Conservation (phyloP, 2,329 filamentous ascomycete species). For the Trichophaea hybrida region DNA sequence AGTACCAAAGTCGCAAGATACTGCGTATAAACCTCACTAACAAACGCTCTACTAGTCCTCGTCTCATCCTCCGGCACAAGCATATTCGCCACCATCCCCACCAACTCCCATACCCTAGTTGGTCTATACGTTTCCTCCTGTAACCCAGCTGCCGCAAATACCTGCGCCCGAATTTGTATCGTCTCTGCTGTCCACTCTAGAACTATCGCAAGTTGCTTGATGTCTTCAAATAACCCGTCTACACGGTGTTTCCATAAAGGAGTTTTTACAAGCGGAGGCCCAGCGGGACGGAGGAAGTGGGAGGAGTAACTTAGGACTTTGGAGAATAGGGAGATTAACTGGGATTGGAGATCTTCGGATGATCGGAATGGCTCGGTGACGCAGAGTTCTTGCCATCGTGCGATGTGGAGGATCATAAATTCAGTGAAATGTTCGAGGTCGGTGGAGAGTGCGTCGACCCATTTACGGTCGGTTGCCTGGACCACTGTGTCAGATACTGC, state of each 20-base stretch:
- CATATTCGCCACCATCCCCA: neutral
- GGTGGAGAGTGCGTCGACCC: neutral
- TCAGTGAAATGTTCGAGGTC: neutral
- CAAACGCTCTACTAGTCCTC: neutral
- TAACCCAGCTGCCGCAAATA: conserved; percentile 8
- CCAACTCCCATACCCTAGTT: conserved; percentile 3
- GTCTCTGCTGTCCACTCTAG: conserved; percentile 8
- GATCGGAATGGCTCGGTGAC: neutral
- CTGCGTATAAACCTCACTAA: conserved; percentile 11
- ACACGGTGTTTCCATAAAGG: conserved; percentile 1
- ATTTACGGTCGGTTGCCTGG: neutral
- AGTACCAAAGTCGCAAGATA: conserved; percentile 8
- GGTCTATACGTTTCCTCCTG: conserved; percentile 2
- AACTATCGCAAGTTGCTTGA: conserved; percentile 8
- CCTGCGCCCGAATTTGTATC: conserved; percentile 8
- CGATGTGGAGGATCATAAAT: neutral
- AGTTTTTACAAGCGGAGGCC: neutral
- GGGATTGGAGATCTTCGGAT: neutral
- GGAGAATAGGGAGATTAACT: neutral
- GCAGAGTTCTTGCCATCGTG: neutral
- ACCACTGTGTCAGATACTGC: neutral
- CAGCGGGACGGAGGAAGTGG: conserved; percentile 3
- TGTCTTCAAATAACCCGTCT: conserved; percentile 5
- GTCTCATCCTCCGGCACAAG: conserved; percentile 8
- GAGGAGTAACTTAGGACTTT: neutral